phyloP scores from a whole-genome alignment of 768 basidiomycete species.

The Dioszegia hungarica region DNA sequence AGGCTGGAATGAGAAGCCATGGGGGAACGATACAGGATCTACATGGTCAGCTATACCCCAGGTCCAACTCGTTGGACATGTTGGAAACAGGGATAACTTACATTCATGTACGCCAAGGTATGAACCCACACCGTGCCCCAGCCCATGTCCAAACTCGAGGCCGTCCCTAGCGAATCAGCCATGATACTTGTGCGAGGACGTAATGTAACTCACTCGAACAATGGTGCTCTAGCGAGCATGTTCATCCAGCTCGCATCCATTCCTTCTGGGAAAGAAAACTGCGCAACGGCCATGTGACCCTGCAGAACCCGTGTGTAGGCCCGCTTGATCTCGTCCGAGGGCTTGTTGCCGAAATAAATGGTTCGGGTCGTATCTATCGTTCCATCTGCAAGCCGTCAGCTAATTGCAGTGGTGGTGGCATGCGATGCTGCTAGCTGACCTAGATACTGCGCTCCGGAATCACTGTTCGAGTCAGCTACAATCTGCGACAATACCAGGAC shows the following conservation, averaged over 20 bases:
- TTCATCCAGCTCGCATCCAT: constrained; percentile 78
- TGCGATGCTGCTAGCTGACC: too few species aligned
- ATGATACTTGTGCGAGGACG: not conserved
- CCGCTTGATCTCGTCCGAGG: constrained; percentile 69
- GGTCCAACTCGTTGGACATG: not conserved
- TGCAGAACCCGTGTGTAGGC: constrained; percentile 93
- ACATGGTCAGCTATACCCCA: constrained; percentile 1
- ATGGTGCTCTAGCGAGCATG: constrained; percentile 78
- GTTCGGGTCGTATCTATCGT: constrained; percentile 60
- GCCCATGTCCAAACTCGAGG: constrained; percentile 48
- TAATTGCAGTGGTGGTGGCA: too few species aligned
- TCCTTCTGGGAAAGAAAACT: constrained; percentile 82
- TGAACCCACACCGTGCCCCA: constrained; percentile 48
- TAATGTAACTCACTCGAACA: constrained; percentile 58
- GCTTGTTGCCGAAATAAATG: constrained; percentile 71
- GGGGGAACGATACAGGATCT: constrained; percentile 70
- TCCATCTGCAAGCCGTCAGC: constrained; percentile 56
- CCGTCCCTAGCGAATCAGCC: constrained; percentile 23
- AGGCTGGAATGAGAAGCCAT: constrained; percentile 63
- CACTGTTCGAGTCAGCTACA: constrained; percentile 53
- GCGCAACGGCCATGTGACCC: constrained; percentile 93
- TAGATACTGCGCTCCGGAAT: constrained; percentile 57
- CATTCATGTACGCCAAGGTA: constrained; percentile 48
- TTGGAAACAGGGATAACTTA: too few species aligned
- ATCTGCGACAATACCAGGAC: not conserved